phyloP scores from a whole-genome alignment of 345 rosid species.

The Excoecaria cochinchinensis region DNA sequence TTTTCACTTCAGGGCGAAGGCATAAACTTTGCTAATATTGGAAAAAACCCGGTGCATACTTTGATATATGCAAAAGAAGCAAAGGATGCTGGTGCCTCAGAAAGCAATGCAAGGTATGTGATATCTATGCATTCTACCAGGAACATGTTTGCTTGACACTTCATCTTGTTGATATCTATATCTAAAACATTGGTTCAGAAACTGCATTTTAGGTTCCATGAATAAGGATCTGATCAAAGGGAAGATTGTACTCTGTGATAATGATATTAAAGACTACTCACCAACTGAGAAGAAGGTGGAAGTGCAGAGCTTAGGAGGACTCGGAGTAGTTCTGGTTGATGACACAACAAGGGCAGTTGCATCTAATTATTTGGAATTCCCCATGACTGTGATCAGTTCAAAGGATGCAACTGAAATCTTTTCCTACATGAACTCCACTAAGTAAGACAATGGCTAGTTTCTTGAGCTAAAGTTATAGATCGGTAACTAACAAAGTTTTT shows the following conservation, averaged over 20 bases:
- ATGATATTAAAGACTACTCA: conserved; percentile 19
- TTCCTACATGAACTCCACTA: conserved; percentile 65
- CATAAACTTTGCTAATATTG: conserved; percentile 57
- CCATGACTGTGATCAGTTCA: conserved; percentile 47
- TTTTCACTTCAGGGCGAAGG: conserved; percentile 58
- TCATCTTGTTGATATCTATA: background rate
- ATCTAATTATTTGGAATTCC: conserved; percentile 43
- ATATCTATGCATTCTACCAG: background rate
- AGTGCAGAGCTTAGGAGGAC: conserved; percentile 53
- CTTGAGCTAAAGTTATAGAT: background rate
- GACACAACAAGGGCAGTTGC: conserved; percentile 47
- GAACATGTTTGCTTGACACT: too few species aligned
- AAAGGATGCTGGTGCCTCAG: conserved; percentile 33
- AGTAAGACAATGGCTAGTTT: conserved; percentile 29
- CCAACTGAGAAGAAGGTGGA: conserved; percentile 29
- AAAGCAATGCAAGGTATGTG: conserved; percentile 49
- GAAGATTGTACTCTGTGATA: conserved; percentile 65
- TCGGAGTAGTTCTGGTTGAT: conserved; percentile 51
- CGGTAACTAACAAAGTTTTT: background rate
- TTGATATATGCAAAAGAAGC: conserved; percentile 60
- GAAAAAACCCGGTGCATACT: conserved; percentile 52
- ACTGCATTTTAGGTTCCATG: conserved; percentile 46
- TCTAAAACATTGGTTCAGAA: conserved; percentile 35
- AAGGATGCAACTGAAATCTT: conserved; percentile 49
- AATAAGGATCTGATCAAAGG: conserved; percentile 51